A percentile compares a stretch with the other conserved stretches of the same genome.
phyloP scores from a whole-genome alignment of 225 moss, liverwort and hornwort species.

The Marchantia polymorpha region DNA sequence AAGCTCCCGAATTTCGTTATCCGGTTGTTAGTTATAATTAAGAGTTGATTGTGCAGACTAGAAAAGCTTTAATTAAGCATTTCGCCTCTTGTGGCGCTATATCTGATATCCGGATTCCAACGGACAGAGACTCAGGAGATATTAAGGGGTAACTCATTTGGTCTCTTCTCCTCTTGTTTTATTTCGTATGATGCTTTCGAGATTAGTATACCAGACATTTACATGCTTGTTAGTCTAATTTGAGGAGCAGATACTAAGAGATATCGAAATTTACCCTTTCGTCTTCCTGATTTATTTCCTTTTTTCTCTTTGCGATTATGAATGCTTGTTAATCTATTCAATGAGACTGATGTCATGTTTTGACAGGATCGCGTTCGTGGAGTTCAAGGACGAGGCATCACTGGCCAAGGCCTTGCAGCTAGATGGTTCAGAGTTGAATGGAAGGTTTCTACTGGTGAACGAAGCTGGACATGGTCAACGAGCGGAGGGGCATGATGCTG shows the following conservation, averaged over 20 bases:
- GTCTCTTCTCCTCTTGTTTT: neutral
- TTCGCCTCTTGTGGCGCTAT: constrained; percentile 35
- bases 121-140: constrained; percentile 21
- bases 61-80: constrained; percentile 22
- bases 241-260: too few species aligned
- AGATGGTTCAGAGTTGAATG: constrained; percentile 61
- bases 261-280: neutral
- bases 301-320: neutral
- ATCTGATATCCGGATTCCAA: constrained; percentile 23
- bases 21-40: neutral
- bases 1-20: neutral
- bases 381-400: constrained; percentile 51
- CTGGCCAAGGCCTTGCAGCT: constrained; percentile 45
- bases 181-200: neutral
- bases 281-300: neutral
- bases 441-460: constrained; percentile 53
- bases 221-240: too few species aligned
- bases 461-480: constrained; percentile 35
- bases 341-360: neutral
- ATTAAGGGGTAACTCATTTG: constrained; percentile 33
- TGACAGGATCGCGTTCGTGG: constrained; percentile 27
- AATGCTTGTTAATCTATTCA: too few species aligned
- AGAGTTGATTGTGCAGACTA: constrained; percentile 47
- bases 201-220: too few species aligned
- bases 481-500: neutral